phyloP scores from a whole-genome alignment of 1,284 basidiomycete genomes.

The Ceratobasidium sp. region DNA sequence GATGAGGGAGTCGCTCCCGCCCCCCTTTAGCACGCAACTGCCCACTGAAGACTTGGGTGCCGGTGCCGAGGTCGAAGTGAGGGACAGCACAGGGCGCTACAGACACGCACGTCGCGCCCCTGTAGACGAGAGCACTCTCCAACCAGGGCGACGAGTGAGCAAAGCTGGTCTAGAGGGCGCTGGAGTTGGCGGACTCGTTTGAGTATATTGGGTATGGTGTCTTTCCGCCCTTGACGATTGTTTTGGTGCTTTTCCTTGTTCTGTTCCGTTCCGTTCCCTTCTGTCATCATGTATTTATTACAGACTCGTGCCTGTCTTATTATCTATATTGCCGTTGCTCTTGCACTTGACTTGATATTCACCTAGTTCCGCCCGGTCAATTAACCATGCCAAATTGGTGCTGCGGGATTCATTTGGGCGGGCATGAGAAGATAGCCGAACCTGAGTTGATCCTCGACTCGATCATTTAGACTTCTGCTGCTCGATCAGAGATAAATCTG shows the following conservation, averaged over 20 bases:
- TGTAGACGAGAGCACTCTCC: constrained; percentile 86
- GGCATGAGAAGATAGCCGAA: no score
- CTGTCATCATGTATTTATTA: constrained; percentile 45
- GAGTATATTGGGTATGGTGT: neutral
- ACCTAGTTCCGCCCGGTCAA: no score
- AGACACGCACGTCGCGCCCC: constrained; percentile 85
- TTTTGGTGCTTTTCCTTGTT: neutral
- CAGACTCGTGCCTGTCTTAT: no score
- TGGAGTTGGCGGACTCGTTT: constrained; percentile 27
- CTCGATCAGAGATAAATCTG: no score
- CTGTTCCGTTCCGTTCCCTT: neutral
- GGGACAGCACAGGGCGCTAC: constrained; percentile 85
- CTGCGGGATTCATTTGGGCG: no score
- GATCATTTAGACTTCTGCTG: no score
- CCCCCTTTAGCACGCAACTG: constrained; percentile 43
- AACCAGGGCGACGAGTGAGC: constrained; percentile 86
- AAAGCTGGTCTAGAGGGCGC: constrained; percentile 87
- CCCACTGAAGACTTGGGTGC: constrained; percentile 53
- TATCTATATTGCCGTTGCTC: no score
- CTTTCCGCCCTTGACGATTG: neutral
- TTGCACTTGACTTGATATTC: no score
- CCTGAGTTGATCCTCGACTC: no score
- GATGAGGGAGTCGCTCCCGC: constrained; percentile 47
- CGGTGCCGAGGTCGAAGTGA: constrained; percentile 86
- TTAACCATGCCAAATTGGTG: no score